Percentiles rank a stretch among this genome's conserved stretches.
Evolutionary conservation across 306 rosid genomes (phyloP).

Genomic region (Acacia melanoxylon): DNA sequence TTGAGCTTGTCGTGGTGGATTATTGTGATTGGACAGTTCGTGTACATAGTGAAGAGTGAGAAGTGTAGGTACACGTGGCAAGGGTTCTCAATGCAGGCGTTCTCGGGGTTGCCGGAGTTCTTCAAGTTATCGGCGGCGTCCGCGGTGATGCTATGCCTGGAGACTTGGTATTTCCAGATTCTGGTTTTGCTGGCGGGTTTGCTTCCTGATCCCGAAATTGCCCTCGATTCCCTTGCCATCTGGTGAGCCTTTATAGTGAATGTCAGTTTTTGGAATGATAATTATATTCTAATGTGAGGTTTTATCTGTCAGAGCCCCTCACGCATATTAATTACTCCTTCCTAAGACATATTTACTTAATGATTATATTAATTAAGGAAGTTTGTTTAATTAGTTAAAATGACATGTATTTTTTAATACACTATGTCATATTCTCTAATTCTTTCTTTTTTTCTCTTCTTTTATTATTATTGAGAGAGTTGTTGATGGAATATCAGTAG

Average conservation of each 20-base stretch:
- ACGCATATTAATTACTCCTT: no score
- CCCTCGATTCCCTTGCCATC: slow-evolving; percentile 68
- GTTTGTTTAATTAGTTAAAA: no score
- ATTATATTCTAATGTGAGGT: no score
- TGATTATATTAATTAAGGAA: no score
- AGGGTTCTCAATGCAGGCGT: slow-evolving; percentile 53
- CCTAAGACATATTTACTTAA: no score
- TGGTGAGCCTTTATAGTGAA: slow-evolving; percentile 40
- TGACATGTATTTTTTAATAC: no score
- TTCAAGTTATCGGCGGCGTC: slow-evolving; percentile 69
- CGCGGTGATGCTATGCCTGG: slow-evolving; percentile 76
- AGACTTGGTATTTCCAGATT: slow-evolving; percentile 78
- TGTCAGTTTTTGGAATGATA: no score
- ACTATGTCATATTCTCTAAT: no score
- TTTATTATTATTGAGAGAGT: no score
- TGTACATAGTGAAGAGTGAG: slow-evolving; percentile 60
- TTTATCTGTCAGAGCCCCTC: no score
- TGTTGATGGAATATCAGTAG: no score
- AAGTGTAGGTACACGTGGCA: slow-evolving; percentile 61
- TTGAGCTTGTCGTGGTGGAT: slow-evolving; percentile 89
- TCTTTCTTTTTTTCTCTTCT: rapidly evolving
- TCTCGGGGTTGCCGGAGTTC: slow-evolving; percentile 52
- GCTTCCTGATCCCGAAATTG: slow-evolving; percentile 66
- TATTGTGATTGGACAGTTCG: slow-evolving; percentile 58
- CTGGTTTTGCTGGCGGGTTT: slow-evolving; percentile 72